Conservation (phyloP, 2,329 filamentous ascomycete genomes). For the Epichloe elymi region DNA sequence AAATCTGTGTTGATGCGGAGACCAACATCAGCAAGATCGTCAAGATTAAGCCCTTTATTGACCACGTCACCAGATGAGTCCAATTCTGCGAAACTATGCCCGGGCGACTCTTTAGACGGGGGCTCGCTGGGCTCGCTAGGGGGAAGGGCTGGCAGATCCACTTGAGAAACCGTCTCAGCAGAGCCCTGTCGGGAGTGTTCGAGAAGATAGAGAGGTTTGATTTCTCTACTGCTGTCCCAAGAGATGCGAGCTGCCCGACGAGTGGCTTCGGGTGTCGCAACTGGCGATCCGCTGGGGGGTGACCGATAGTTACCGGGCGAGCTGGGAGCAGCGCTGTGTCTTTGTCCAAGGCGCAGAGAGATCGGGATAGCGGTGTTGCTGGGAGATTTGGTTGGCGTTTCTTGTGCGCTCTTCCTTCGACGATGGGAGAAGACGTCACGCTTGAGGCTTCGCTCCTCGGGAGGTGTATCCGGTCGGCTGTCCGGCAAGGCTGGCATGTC, state of each 20-base stretch:
- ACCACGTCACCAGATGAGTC: slow-evolving; percentile 17
- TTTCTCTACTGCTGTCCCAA: slow-evolving; percentile 54
- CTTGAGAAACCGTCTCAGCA: slow-evolving; percentile 17
- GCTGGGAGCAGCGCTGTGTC: slow-evolving; percentile 24
- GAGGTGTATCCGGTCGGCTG: slow-evolving; percentile 44
- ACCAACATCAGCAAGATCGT: slow-evolving; percentile 10
- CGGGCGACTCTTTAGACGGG: slow-evolving; percentile 22
- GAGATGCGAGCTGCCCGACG: slow-evolving; percentile 37
- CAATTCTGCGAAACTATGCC: slow-evolving; percentile 16
- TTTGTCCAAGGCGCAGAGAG: slow-evolving; percentile 37
- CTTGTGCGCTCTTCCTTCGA: slow-evolving; percentile 36
- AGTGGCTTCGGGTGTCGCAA: slow-evolving; percentile 21
- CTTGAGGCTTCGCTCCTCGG: slow-evolving; percentile 30
- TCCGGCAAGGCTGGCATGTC: slow-evolving; percentile 43
- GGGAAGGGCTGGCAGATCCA: slow-evolving; percentile 35
- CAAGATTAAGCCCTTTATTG: slow-evolving; percentile 10
- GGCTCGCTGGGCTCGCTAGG: slow-evolving; percentile 22
- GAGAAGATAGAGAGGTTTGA: slow-evolving; percentile 71
- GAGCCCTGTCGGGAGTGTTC: slow-evolving; percentile 41
- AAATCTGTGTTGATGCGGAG: slow-evolving; percentile 30
- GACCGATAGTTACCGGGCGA: slow-evolving; percentile 27
- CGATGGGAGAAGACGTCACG: slow-evolving; percentile 29
- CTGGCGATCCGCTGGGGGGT: slow-evolving; percentile 25
- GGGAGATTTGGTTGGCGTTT: slow-evolving; percentile 35
- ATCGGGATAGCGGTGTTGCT: slow-evolving; percentile 47